Conservation (phyloP, 108 stramenopile species). For the Fragilariopsis cylindrus region DNA sequence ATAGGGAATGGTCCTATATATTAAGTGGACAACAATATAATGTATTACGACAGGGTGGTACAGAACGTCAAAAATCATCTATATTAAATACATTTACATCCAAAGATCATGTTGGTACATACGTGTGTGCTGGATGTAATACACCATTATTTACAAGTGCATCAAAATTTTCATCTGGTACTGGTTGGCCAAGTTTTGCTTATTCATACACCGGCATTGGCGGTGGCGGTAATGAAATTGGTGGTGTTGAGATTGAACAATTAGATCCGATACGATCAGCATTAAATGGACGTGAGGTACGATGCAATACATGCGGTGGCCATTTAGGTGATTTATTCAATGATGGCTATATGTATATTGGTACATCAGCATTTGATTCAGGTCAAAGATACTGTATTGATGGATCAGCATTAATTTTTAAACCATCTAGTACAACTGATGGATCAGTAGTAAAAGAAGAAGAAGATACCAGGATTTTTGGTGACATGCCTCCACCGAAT, state of each 20-base stretch:
- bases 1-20: constrained; percentile 39
- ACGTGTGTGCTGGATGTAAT: constrained; percentile 56
- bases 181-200: constrained; percentile 77
- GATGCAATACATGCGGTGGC: constrained; percentile 61
- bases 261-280: constrained; percentile 56
- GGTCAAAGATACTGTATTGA: constrained; percentile 81
- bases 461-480: constrained; percentile 9
- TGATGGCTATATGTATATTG: constrained; percentile 65
- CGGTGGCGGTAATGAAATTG: constrained; percentile 20
- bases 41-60: constrained; percentile 41
- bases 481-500: constrained; percentile 15
- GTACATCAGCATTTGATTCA: constrained; percentile 61
- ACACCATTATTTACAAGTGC: constrained; percentile 54
- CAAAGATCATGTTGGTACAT: constrained; percentile 36
- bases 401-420: constrained; percentile 67
- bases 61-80: constrained; percentile 40
- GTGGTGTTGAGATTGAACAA: constrained; percentile 74
- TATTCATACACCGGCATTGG: background rate
- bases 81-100: constrained; percentile 43
- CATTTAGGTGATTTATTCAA: constrained; percentile 75
- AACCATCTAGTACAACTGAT: constrained; percentile 30
- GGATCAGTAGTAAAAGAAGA: background rate
- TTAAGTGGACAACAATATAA: constrained; percentile 40
- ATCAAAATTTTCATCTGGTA: constrained; percentile 66
- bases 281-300: constrained; percentile 74